These are phyloP conservation scores for Galerina sulciceps DNA, from an alignment of 768 basidiomycete genomes.

Conservation along the genomic window DNA sequence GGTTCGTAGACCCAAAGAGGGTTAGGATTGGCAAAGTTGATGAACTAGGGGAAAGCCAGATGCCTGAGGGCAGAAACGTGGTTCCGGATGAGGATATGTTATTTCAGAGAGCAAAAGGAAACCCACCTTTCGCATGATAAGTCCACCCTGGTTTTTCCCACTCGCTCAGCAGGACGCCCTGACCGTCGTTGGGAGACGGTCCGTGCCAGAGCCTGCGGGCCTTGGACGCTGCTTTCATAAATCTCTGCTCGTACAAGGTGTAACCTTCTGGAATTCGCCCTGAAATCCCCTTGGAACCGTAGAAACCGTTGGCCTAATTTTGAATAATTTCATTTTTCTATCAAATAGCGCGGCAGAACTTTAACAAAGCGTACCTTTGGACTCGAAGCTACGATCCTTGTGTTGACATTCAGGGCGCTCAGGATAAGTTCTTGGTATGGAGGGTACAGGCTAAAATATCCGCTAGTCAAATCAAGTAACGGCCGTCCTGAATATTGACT, in stretches of 20 bases:
- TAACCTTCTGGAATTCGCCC: conserved; percentile 96
- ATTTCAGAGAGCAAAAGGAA: neutral
- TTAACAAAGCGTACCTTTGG: conserved; percentile 69
- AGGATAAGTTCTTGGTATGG: conserved; percentile 80
- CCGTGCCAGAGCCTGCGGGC: conserved; percentile 47
- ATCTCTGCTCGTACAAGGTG: conserved; percentile 83
- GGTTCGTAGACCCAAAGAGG: conserved; percentile 93
- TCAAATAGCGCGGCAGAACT: neutral
- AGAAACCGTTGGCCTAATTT: conserved; percentile 92
- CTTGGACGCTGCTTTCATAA: conserved; percentile 67
- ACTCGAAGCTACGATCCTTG: conserved; percentile 81
- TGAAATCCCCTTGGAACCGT: conserved; percentile 86
- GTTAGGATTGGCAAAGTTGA: conserved; percentile 66
- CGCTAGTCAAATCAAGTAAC: conserved; percentile 86
- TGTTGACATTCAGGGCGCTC: conserved; percentile 54
- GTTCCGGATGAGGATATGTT: neutral
- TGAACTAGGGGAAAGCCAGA: conserved; percentile 76
- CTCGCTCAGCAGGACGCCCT: conserved; percentile 76
- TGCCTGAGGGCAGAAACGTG: conserved; percentile 51
- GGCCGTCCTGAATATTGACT: conserved; percentile 34
- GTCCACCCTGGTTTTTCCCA: conserved; percentile 94
- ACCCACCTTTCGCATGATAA: conserved; percentile 94
- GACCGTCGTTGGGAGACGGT: conserved; percentile 27
- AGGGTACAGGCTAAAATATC: conserved; percentile 89
- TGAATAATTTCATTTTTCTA: neutral